A percentile compares a stretch with the other conserved stretches of the same genome.
phyloP scores from a whole-genome alignment of 257 asterid genomes.

The Euphrasia confusa region DNA sequence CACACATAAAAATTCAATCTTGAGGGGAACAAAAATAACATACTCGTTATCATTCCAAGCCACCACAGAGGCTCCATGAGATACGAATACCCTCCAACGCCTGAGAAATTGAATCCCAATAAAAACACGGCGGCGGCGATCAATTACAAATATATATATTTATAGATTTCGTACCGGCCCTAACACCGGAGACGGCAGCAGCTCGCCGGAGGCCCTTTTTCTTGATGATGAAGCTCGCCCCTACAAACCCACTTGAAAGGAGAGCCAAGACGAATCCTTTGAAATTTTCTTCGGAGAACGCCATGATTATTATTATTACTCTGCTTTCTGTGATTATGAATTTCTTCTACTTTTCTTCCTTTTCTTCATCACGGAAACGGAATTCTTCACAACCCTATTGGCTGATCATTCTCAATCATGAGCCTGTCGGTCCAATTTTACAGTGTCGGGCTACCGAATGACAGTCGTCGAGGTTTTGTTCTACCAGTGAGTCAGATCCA shows the following conservation, averaged over 20 bases:
- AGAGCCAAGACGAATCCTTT: conserved; percentile 67
- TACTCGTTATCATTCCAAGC: conserved; percentile 84
- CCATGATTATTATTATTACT: conserved; percentile 27
- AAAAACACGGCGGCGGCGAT: neutral
- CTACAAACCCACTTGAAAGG: conserved; percentile 63
- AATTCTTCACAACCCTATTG: conserved; percentile 21
- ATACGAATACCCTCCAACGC: conserved; percentile 79
- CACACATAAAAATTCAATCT: neutral
- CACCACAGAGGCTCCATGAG: conserved; percentile 90
- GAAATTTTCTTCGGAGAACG: conserved; percentile 52
- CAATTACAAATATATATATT: neutral
- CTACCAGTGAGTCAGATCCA: neutral
- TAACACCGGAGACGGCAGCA: conserved; percentile 69
- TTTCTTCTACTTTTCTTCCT: conserved; percentile 10
- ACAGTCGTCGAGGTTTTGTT: neutral
- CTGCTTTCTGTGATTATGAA: neutral
- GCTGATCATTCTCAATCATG: conserved; percentile 32
- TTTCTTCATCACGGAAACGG: conserved; percentile 38
- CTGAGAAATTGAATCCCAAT: conserved; percentile 31
- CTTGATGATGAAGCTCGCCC: conserved; percentile 78
- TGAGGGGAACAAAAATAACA: conserved; percentile 19
- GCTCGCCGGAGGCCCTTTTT: conserved; percentile 80
- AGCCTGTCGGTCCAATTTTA: neutral
- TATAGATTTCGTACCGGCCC: conserved; percentile 49
- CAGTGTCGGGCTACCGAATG: neutral